phyloP scores from a whole-genome alignment of 2,329 filamentous ascomycete species.

The Colletotrichum destructivum region DNA sequence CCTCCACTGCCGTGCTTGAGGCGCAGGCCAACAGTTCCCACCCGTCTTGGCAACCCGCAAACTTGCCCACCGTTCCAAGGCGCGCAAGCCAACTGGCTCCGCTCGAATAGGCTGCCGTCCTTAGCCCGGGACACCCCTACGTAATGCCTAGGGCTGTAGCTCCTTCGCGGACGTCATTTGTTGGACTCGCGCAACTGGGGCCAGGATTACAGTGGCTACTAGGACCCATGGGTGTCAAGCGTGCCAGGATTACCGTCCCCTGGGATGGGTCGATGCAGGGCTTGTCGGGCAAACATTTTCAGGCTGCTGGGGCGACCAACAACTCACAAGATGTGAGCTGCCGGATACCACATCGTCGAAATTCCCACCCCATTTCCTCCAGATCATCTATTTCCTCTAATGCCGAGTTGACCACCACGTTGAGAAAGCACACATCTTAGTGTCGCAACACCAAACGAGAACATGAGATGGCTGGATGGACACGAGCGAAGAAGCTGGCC shows the following conservation, averaged over 20 bases:
- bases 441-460: neutral
- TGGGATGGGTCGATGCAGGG: neutral
- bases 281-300: neutral
- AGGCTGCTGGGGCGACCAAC: neutral
- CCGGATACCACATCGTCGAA: neutral
- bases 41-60: neutral
- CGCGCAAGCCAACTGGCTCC: neutral
- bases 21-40: neutral
- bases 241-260: neutral
- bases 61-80: neutral
- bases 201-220: no score
- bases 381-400: neutral
- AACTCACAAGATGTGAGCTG: neutral
- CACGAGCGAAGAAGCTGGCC: no score
- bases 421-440: no score
- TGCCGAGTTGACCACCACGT: no score
- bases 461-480: neutral
- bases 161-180: neutral
- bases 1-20: neutral
- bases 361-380: neutral
- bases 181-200: neutral
- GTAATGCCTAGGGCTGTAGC: conserved; percentile 2
- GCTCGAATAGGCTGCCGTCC: neutral
- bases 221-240: no score
- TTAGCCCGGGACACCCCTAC: neutral